Evolutionary conservation across 2,329 filamentous ascomycete species (phyloP), one percentile per base, ranked within the genome.

Genomic region (Fusarium incarnatum): DNA sequence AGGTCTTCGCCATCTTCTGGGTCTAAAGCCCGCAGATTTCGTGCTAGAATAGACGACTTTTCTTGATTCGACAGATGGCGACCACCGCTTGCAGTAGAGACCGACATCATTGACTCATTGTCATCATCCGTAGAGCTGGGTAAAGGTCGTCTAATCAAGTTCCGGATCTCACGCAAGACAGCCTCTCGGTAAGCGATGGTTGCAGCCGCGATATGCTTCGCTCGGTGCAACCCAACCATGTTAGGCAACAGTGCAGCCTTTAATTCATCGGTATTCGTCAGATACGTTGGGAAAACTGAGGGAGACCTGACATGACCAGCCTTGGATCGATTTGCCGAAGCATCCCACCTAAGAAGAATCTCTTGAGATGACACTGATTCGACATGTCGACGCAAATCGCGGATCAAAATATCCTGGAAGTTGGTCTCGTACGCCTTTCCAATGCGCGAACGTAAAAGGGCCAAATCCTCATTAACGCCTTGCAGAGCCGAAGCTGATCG

Each of bases 41-140:
- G 89, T 8, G 96, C 94, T 30, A 98, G 84, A 46, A 94, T 92
- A 0, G 92, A 90, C 1, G 94, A 97, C 77, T 96, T 98, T 71
- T 98, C 94, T 75, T 97, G 93, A 73, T 94, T 92, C 20, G 89
- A 92, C 44, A 91, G 82, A 68, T 90, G 88, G 62, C 88, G 88
- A 28, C 90, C 91, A 44, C 89, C 88, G 66, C 88, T 87, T 56
- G 89, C 83, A 2, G 95, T 98, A 5, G 94, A 97, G 1, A 90
- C 87, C 2, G 94, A 94, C 81, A 95, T 90, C 83, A 95, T 91
- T 1, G 94, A 97, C 77, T 96, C 93, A 66, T 91, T 93, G 77
- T 99, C 96, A 72, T 98, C 95, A 64, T 99, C 96, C 73, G 89
- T 96, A 13, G 95, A 97, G 76, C 94, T 97, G 1, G 96, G 96